Conservation (phyloP, 2,329 filamentous ascomycete species). For the Nemania serpens region DNA sequence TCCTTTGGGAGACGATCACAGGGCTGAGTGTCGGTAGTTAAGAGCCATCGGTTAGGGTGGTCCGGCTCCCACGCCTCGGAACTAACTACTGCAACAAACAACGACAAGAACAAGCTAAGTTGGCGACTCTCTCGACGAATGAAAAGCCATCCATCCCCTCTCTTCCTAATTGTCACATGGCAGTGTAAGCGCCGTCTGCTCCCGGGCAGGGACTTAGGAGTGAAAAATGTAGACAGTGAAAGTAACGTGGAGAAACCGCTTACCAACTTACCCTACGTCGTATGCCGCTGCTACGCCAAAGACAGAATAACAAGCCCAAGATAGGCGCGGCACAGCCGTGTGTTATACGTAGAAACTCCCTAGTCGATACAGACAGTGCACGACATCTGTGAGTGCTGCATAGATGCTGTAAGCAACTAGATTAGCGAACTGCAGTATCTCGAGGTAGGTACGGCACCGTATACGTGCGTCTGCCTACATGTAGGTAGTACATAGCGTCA, state of each 20-base stretch:
- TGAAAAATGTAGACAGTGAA: conserved; percentile 1
- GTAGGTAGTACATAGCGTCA: no score
- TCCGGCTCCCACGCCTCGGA: not conserved
- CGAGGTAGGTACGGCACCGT: not conserved
- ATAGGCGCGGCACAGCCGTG: not conserved
- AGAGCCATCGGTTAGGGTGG: not conserved
- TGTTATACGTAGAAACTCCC: not conserved
- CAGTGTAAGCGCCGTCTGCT: not conserved
- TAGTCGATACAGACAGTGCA: not conserved
- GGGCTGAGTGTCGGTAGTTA: conserved; percentile 10
- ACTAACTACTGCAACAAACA: not conserved
- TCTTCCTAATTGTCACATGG: not conserved
- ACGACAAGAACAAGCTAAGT: not conserved
- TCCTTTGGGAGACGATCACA: not conserved
- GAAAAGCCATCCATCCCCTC: not conserved
- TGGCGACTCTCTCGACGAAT: not conserved
- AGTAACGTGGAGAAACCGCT: not conserved
- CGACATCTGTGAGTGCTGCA: no score
- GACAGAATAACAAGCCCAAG: not conserved
- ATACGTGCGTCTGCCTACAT: not conserved
- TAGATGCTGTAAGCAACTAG: not conserved
- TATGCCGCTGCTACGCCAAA: not conserved
- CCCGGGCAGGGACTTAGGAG: no score
- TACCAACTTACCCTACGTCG: not conserved
- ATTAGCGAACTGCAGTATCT: not conserved